A percentile compares a stretch with the other conserved stretches of the same genome.
Evolutionary conservation across 768 basidiomycete genomes (phyloP).

Genomic region (Rhodotorula taiwanensis): DNA sequence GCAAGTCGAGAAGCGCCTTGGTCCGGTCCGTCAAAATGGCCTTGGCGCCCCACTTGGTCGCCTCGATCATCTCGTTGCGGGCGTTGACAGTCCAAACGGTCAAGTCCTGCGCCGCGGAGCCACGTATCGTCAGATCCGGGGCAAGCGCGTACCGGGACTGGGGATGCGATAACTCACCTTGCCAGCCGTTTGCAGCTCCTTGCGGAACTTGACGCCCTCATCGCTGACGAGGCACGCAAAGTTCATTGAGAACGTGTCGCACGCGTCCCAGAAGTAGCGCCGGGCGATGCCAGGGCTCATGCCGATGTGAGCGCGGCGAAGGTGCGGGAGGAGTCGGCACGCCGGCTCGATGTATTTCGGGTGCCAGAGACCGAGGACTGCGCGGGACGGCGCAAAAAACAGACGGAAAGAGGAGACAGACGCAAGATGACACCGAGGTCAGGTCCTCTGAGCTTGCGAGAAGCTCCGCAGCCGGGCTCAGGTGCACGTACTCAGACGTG

Average conservation of each 20-base stretch:
- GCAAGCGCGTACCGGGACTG: too few relatives aligned
- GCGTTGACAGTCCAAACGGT: conserved; percentile 95
- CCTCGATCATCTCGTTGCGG: conserved; percentile 47
- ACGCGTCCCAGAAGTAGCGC: conserved; percentile 81
- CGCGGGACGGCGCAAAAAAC: conserved; percentile 65
- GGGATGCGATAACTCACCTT: conserved; percentile 28
- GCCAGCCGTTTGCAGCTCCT: conserved; percentile 60
- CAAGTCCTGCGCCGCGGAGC: conserved; percentile 46
- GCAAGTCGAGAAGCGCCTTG: conserved; percentile 38
- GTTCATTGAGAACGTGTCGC: conserved; percentile 76
- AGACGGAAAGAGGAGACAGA: conserved; percentile 38
- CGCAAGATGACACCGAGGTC: conserved; percentile 43
- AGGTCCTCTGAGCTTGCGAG: conserved; percentile 47
- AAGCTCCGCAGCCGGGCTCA: conserved; percentile 54
- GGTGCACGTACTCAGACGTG: conserved; percentile 68
- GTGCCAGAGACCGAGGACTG: conserved; percentile 81
- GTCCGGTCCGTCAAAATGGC: conserved; percentile 66
- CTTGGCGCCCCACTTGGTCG: conserved; percentile 60
- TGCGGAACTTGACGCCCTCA: conserved; percentile 65
- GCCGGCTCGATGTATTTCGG: conserved; percentile 78
- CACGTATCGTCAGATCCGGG: background rate
- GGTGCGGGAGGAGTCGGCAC: conserved; percentile 67
- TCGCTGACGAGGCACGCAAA: conserved; percentile 64
- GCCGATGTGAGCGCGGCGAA: conserved; percentile 79
- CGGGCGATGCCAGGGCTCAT: conserved; percentile 62